Evolutionary conservation across 257 asterid genomes (phyloP), one percentile per base, ranked within the genome.

Genomic region (Petunia axillaris): DNA sequence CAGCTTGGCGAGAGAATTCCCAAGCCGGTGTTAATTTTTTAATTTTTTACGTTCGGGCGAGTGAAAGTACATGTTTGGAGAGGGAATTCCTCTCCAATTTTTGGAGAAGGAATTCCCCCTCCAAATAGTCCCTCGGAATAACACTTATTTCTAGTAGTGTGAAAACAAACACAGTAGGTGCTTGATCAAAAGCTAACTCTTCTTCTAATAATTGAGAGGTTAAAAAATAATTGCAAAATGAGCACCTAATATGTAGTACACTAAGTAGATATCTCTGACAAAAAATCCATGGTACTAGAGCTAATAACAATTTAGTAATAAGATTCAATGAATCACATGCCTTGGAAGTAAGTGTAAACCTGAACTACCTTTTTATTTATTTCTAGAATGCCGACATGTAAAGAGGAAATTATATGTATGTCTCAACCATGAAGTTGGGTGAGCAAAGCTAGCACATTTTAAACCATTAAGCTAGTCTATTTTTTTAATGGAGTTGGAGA

Each of bases 401-500:
- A 60, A 44, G 60, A 71, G 77, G 77, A 48, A 71, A 71, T 4
- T 25, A 60, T 71, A 5, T 0, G 54, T 50, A 50, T 71, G 57
- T 71, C 43, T 43, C 62, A 0, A 39, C 77, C 77, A 71, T 71
- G 25, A 71, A 25, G 16, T 71, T 25, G 44, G 50, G 59, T 48
- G 8, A 50, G 46, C 44, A 7, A 50, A 50, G 46, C 44, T 50
- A 50, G 9, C 54, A 50, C 77, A 48, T 25, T 71, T 25, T 71
- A 11, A 48, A 71, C 15, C 25, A 48, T 25, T 46, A 46, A 71
- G 44, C 62, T 71, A 35, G 36, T 6, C 38, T 71, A 2, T 11
- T 48, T 71, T 71, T 48, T 48, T 71, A 70, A 71, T 48, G n/a
- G 77, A 48, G 60, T 71, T 2, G 60, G 77, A 71, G 35, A 71